These are phyloP conservation scores for Microbotryum intermedium DNA, from an alignment of 1,284 basidiomycete species.

Conservation along the genomic window DNA sequence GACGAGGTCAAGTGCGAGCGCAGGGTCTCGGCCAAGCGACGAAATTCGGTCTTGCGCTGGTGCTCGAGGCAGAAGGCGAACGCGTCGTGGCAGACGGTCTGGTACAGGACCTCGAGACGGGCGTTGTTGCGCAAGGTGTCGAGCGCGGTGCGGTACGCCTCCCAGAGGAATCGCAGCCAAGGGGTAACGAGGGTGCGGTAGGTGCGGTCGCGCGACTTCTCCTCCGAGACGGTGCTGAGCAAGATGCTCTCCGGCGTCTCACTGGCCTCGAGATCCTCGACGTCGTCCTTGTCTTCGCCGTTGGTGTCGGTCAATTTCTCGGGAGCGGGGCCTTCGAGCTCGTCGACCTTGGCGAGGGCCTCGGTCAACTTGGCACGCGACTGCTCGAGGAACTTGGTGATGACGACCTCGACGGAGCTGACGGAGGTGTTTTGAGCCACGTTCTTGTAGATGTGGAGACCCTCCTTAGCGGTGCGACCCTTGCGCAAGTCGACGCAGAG, in stretches of 20 bases:
- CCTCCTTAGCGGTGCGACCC: constrained; percentile 87
- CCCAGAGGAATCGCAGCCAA: constrained; percentile 97
- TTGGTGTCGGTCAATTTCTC: constrained; percentile 25
- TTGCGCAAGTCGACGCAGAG: constrained; percentile 94
- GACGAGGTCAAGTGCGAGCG: constrained; percentile 91
- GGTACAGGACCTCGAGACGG: constrained; percentile 81
- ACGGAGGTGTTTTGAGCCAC: constrained; percentile 80
- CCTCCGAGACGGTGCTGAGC: constrained; percentile 75
- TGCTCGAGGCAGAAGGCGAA: constrained; percentile 95
- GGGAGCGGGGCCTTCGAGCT: constrained; percentile 60
- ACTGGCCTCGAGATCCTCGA: constrained; percentile 48
- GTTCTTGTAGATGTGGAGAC: constrained; percentile 77
- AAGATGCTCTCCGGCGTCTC: constrained; percentile 89
- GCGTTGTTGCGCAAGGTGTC: constrained; percentile 98
- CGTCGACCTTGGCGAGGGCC: constrained; percentile 65
- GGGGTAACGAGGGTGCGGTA: constrained; percentile 93
- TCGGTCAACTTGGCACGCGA: constrained; percentile 80
- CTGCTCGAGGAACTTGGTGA: constrained; percentile 78
- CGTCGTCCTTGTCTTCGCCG: constrained; percentile 31
- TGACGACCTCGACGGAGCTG: constrained; percentile 82
- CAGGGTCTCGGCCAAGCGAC: constrained; percentile 91
- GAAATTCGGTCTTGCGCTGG: constrained; percentile 93
- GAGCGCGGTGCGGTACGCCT: constrained; percentile 91
- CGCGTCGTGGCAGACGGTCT: constrained; percentile 94
- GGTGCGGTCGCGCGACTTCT: constrained; percentile 90